Evolutionary conservation across 2,329 filamentous ascomycete species (phyloP).

Genomic region (Xylogone sp.): DNA sequence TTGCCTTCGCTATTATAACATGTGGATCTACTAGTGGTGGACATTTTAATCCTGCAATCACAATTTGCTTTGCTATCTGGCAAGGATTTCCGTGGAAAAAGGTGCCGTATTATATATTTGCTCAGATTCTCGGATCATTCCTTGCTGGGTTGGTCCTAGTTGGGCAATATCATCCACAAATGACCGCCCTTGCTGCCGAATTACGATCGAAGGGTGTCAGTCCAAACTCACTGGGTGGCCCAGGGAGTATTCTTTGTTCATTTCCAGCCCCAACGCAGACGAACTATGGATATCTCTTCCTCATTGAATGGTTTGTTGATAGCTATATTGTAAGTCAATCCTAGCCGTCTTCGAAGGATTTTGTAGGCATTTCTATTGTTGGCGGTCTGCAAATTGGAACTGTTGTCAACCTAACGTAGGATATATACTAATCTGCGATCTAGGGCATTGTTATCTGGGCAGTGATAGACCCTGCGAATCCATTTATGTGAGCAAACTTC

Average conservation of each 20-base stretch:
- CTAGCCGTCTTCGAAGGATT: too few relatives aligned
- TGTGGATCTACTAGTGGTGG: slow-evolving; percentile 51
- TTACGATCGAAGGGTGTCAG: slow-evolving; percentile 26
- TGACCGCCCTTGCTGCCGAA: slow-evolving; percentile 35
- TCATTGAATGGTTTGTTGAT: slow-evolving; percentile 57
- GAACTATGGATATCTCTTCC: slow-evolving; percentile 52
- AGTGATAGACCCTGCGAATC: slow-evolving; percentile 53
- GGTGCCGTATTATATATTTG: slow-evolving; percentile 52
- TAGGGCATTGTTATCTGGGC: slow-evolving; percentile 54
- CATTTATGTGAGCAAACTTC: slow-evolving; percentile 39
- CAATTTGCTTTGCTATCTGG: slow-evolving; percentile 43
- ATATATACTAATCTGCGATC: neutral
- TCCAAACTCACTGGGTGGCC: slow-evolving; percentile 42
- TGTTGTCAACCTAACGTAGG: too few relatives aligned
- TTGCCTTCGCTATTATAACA: slow-evolving; percentile 55
- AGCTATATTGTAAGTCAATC: slow-evolving; percentile 42
- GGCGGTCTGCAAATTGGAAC: too few relatives aligned
- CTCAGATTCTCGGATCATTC: slow-evolving; percentile 54
- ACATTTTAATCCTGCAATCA: slow-evolving; percentile 51
- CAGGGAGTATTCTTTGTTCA: slow-evolving; percentile 51
- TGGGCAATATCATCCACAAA: slow-evolving; percentile 52
- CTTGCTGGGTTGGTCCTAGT: slow-evolving; percentile 51
- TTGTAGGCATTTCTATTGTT: too few relatives aligned
- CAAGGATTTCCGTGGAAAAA: slow-evolving; percentile 57
- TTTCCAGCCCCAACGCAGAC: slow-evolving; percentile 47